Percentiles rank a stretch among this genome's conserved stretches.
These are phyloP conservation scores for Diutina mesorugosa DNA, from an alignment of 1,139 yeast genomes.

Conservation along the genomic window DNA sequence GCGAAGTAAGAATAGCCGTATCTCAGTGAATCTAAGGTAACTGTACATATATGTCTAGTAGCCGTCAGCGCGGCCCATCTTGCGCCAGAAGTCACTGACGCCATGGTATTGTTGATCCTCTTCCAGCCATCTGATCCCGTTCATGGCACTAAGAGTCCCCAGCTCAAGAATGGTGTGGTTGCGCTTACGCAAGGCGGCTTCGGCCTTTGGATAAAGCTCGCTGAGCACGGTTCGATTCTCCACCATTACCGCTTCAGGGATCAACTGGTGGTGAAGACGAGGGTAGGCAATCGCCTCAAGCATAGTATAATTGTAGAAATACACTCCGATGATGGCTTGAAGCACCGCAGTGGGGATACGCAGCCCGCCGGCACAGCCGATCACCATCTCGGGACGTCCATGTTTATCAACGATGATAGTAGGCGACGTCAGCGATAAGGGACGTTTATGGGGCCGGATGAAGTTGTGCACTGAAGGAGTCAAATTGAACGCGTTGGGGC, in stretches of 20 bases:
- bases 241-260: conserved; percentile 56
- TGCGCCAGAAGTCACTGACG: conserved; percentile 34
- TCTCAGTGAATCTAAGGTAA: neutral
- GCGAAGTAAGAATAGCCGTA: neutral
- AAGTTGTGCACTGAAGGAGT: conserved; percentile 73
- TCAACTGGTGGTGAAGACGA: conserved; percentile 76
- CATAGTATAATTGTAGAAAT: conserved; percentile 44
- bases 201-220: conserved; percentile 3
- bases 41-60: conserved; percentile 9
- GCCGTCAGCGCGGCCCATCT: conserved; percentile 29
- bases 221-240: conserved; percentile 34
- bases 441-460: conserved; percentile 65
- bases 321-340: conserved; percentile 61
- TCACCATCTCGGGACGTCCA: conserved; percentile 51
- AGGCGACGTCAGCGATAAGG: conserved; percentile 77
- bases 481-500: conserved; percentile 65
- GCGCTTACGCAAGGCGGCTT: neutral
- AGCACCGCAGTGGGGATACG: conserved; percentile 76
- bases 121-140: conserved; percentile 18
- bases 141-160: conserved; percentile 32
- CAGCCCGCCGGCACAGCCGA: conserved; percentile 95
- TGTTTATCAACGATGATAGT: conserved; percentile 34
- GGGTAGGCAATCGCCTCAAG: conserved; percentile 66
- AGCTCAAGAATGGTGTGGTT: conserved; percentile 6
- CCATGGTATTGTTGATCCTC: conserved; percentile 17